A percentile compares a stretch with the other conserved stretches of the same genome.
Conservation (phyloP, 2,329 filamentous ascomycete species). For the Helminthosporium solani region DNA sequence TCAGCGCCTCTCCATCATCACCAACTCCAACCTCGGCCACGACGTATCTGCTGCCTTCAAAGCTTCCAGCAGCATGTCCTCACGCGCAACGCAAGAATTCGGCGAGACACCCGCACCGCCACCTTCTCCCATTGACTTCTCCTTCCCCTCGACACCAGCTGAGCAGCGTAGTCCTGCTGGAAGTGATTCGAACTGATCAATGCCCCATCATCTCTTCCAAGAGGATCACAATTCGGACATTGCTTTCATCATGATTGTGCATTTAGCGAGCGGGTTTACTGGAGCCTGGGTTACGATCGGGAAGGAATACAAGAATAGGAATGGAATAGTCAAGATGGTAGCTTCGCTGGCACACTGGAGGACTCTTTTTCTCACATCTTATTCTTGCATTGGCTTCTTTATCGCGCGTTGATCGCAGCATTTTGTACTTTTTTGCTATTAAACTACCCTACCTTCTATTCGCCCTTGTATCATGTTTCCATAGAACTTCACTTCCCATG, state of each 20-base stretch:
- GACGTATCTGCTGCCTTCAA: constrained; percentile 45
- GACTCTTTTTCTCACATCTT: constrained; percentile 1
- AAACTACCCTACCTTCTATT: constrained; percentile 13
- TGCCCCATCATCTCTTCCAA: constrained; percentile 1
- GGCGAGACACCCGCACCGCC: constrained; percentile 45
- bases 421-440: constrained; percentile 6
- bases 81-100: constrained; percentile 29
- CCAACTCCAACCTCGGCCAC: constrained; percentile 43
- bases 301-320: background rate
- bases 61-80: constrained; percentile 30
- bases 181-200: constrained; percentile 24
- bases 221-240: constrained; percentile 4
- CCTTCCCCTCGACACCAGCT: constrained; percentile 37
- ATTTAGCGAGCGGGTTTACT: constrained; percentile 27
- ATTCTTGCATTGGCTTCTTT: constrained; percentile 3
- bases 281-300: constrained; percentile 2
- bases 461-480: background rate
- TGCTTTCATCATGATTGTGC: constrained; percentile 27
- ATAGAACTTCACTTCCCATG: constrained; percentile 8
- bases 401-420: constrained; percentile 26
- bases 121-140: constrained; percentile 45
- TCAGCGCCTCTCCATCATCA: constrained; percentile 45
- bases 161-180: constrained; percentile 24
- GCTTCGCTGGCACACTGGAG: background rate
- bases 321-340: background rate